phyloP scores from a whole-genome alignment of 2,329 filamentous ascomycete genomes.

The Passalora sequoiae region DNA sequence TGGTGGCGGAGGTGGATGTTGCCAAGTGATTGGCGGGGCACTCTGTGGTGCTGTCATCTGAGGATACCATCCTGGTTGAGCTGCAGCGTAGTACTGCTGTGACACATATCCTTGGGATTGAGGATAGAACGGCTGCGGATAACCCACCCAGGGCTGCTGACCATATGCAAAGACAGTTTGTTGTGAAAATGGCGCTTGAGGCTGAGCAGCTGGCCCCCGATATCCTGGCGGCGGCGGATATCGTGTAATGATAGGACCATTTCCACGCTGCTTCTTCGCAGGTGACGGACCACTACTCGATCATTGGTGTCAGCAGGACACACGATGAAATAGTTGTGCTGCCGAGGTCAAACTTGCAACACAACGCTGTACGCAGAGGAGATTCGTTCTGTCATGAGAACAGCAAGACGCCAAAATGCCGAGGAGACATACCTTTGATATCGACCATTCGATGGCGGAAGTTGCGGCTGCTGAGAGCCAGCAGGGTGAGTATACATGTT shows the following conservation, averaged over 20 bases:
- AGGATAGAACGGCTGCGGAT: constrained; percentile 6
- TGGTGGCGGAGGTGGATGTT: constrained; percentile 13
- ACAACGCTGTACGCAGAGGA: too few relatives aligned
- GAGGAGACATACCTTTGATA: constrained; percentile 12
- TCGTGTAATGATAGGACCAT: constrained; percentile 44
- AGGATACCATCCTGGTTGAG: constrained; percentile 10
- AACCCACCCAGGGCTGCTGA: constrained; percentile 7
- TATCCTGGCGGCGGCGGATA: constrained; percentile 49
- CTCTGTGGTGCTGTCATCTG: constrained; percentile 11
- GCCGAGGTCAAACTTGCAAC: too few relatives aligned
- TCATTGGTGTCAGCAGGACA: too few relatives aligned
- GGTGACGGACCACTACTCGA: constrained; percentile 27
- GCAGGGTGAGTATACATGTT: constrained; percentile 8
- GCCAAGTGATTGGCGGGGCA: constrained; percentile 16
- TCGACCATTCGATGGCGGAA: constrained; percentile 5
- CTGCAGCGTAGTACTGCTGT: constrained; percentile 18
- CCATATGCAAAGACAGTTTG: constrained; percentile 19
- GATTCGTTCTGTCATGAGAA: too few relatives aligned
- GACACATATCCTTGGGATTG: constrained; percentile 6
- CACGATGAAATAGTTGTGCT: too few relatives aligned
- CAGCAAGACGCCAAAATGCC: neutral
- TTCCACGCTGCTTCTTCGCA: constrained; percentile 42
- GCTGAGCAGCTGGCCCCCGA: constrained; percentile 25
- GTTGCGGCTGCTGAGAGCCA: constrained; percentile 4
- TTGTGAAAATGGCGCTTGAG: constrained; percentile 10